These are phyloP conservation scores for Termitomyces titanicus DNA, from an alignment of 768 basidiomycete species.

Conservation along the genomic window DNA sequence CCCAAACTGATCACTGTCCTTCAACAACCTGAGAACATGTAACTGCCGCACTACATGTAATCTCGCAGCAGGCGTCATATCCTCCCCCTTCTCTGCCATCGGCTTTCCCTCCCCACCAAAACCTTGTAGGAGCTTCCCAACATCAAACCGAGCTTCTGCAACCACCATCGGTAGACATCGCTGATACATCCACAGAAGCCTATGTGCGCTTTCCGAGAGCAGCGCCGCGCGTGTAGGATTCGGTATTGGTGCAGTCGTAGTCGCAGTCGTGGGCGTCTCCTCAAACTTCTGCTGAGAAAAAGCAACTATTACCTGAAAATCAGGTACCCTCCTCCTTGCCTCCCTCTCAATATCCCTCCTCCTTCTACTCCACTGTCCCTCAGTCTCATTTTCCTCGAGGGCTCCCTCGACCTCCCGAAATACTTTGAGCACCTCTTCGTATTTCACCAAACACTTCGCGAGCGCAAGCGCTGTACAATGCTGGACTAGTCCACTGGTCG, in stretches of 20 bases:
- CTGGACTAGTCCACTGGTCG: slow-evolving; percentile 71
- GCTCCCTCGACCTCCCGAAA: slow-evolving; percentile 47
- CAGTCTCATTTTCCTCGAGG: slow-evolving; percentile 57
- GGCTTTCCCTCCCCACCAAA: slow-evolving; percentile 23
- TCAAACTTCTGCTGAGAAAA: slow-evolving; percentile 61
- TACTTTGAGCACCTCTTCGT: slow-evolving; percentile 44
- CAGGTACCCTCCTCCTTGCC: slow-evolving; percentile 73
- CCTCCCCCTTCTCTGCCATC: slow-evolving; percentile 19
- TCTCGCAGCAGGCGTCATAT: slow-evolving; percentile 19
- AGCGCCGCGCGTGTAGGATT: slow-evolving; percentile 50
- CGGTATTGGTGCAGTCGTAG: not conserved
- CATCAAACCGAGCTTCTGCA: slow-evolving; percentile 81
- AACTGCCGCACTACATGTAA: slow-evolving; percentile 60
- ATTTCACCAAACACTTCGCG: slow-evolving; percentile 73
- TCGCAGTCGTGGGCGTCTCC: not conserved
- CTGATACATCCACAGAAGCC: slow-evolving; percentile 86
- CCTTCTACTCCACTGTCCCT: slow-evolving; percentile 72
- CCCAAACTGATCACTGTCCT: slow-evolving; percentile 72
- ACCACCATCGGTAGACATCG: slow-evolving; percentile 68
- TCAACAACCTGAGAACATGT: slow-evolving; percentile 73
- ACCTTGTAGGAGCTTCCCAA: slow-evolving; percentile 68
- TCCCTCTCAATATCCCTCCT: slow-evolving; percentile 72
- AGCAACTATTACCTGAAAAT: slow-evolving; percentile 81
- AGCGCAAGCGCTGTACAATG: slow-evolving; percentile 82
- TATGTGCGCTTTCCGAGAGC: slow-evolving; percentile 74